A percentile compares a stretch with the other conserved stretches of the same genome.
These are phyloP conservation scores for Botrytis medusae DNA, from an alignment of 2,329 filamentous ascomycete species.

Conservation along the genomic window DNA sequence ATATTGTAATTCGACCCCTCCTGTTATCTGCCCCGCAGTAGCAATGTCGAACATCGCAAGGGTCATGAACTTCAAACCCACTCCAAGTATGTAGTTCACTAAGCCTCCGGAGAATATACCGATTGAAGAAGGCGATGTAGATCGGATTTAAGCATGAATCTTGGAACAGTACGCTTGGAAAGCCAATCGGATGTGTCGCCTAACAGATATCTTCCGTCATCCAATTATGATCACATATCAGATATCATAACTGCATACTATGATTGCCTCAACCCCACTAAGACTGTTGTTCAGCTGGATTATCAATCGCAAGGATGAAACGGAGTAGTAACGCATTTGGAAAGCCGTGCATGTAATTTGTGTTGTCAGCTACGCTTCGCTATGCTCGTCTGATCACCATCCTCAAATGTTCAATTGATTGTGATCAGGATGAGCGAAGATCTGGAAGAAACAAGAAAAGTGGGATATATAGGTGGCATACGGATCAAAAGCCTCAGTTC, in stretches of 20 bases:
- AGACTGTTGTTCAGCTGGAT: not conserved
- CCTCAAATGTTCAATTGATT: not conserved
- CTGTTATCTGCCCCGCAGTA: not conserved
- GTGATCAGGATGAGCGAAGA: not conserved
- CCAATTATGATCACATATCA: not conserved
- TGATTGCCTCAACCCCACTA: not conserved
- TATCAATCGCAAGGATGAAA: not conserved
- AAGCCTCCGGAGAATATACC: not conserved
- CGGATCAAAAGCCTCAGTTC: not conserved
- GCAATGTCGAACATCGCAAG: not conserved
- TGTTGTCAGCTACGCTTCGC: not conserved
- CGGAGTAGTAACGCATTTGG: too few species aligned
- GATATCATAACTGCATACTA: not conserved
- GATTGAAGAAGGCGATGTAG: not conserved
- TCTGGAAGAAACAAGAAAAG: not conserved
- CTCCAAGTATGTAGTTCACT: not conserved
- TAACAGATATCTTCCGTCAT: not conserved
- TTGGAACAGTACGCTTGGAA: not conserved
- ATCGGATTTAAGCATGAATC: not conserved
- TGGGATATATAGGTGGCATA: rapidly evolving
- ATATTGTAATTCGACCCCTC: not conserved
- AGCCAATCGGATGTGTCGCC: not conserved
- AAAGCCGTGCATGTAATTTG: not conserved
- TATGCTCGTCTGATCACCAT: not conserved
- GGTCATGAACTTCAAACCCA: not conserved